Evolutionary conservation across 441 rosid genomes (phyloP).

Genomic region (Euphorbia celastroides): DNA sequence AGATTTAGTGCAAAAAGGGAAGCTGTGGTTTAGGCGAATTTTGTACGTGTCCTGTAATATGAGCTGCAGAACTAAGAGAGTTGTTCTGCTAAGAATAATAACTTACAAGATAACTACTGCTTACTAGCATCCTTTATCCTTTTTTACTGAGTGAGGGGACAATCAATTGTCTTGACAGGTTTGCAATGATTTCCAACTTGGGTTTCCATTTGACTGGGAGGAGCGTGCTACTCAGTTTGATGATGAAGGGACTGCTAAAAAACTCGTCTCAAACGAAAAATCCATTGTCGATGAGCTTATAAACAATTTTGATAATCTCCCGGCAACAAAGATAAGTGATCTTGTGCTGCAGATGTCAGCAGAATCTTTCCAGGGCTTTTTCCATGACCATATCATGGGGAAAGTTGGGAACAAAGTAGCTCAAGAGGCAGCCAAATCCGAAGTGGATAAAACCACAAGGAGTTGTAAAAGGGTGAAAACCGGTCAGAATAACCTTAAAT

Average conservation of each 20-base stretch:
- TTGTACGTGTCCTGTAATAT: background rate
- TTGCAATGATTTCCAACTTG: slow-evolving; percentile 45
- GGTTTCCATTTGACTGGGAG: slow-evolving; percentile 61
- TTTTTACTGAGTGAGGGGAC: background rate
- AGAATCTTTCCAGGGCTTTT: slow-evolving; percentile 16
- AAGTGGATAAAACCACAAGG: slow-evolving; percentile 13
- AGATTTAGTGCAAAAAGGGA: background rate
- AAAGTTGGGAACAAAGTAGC: slow-evolving; percentile 16
- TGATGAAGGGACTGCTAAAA: slow-evolving; percentile 21
- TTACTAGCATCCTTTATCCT: background rate
- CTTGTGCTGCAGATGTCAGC: slow-evolving; percentile 22
- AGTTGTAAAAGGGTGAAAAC: slow-evolving; percentile 10
- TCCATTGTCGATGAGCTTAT: slow-evolving; percentile 3
- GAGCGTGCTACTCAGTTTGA: slow-evolving; percentile 25
- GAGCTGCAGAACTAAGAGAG: background rate
- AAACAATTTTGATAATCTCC: slow-evolving; percentile 31
- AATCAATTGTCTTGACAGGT: slow-evolving; percentile 24
- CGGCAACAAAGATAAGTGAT: slow-evolving; percentile 36
- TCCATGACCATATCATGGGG: slow-evolving; percentile 24
- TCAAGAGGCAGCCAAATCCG: slow-evolving; percentile 7
- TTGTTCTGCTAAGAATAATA: background rate
- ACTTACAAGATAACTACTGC: background rate
- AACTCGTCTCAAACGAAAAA: slow-evolving; percentile 11
- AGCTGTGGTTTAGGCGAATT: background rate
- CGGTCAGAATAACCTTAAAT: slow-evolving; percentile 9